Base-by-base conservation (phyloP, 1,139 yeast species). In the Yamadazyma aaseri region DNA sequence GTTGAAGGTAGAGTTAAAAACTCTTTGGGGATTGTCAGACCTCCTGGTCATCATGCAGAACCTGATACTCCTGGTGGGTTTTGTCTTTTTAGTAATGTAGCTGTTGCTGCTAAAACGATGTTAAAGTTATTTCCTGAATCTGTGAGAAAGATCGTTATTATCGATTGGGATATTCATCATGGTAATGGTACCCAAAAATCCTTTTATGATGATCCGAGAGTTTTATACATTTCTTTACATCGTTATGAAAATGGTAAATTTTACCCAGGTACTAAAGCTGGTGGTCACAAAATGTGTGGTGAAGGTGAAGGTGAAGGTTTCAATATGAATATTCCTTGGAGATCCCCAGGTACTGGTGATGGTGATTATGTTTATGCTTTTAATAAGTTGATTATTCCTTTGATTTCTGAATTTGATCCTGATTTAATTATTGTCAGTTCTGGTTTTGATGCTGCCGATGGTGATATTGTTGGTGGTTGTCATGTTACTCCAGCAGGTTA, bases 1-100 rank as follows among this genome's bases (percentile, higher is more conserved):
- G 84, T 92, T 8, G 97, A 90, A 56, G 96, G 96, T 1, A 67
- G 72, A 39, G 97, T 90, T 20, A 89, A 89, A 53, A 94, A 94
- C 55, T 83, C 97, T 0, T 57, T 94, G 38, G 99, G 98, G 0
- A 86, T 94, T 10, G 96, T 94, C 10, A 76, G 99, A 45, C 99
- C 99, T 1, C 99, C 99, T 0, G 99, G 99, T 2, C 99, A 94
- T 61, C 99, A 94, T 55, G 97, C 98, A 1, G 99, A 94, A 53
- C 97, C 99, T 1, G 94, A 87, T 43, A 70, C 89, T 13, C 96
- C 98, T 0, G 97, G 96, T 28, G 99, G 99, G 16, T 94, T 94
- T 57, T 94, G 98, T 60, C 65, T 94, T 33, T 94, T 94, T 56
- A 85, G 95, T 44, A 94, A 94, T 52, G 99, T 92, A 26, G 97